Evolutionary conservation across 352 stramenopile genomes (phyloP).

Genomic region (Phytophthora sp.): DNA sequence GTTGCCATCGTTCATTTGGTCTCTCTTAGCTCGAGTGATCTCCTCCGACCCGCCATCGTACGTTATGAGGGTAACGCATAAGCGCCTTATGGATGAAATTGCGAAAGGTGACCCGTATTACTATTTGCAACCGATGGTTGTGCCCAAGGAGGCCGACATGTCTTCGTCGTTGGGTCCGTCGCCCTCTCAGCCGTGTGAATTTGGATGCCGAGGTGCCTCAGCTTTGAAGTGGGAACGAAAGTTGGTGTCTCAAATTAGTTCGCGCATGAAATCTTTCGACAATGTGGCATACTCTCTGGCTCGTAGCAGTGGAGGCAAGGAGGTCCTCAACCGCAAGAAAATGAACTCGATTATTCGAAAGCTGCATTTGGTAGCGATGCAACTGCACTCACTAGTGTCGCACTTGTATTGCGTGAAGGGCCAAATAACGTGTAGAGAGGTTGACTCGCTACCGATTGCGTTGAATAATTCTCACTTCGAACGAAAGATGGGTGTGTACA

Average conservation of each 20-base stretch:
- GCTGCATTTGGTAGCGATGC: conserved; percentile 76
- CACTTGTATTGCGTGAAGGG: conserved; percentile 75
- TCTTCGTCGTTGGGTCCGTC: conserved; percentile 19
- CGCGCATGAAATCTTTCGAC: conserved; percentile 83
- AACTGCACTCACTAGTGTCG: conserved; percentile 73
- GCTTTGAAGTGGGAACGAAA: conserved; percentile 73
- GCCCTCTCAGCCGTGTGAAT: conserved; percentile 43
- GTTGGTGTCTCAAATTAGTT: conserved; percentile 76
- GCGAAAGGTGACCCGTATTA: conserved; percentile 77
- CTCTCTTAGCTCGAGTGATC: conserved; percentile 51
- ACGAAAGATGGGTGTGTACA: conserved; percentile 80
- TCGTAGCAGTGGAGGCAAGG: conserved; percentile 55
- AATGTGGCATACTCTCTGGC: conserved; percentile 77
- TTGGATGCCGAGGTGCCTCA: conserved; percentile 56
- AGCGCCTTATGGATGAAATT: conserved; percentile 67
- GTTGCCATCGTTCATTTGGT: conserved; percentile 44
- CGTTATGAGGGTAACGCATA: conserved; percentile 69
- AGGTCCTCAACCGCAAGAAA: conserved; percentile 78
- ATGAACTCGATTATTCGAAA: conserved; percentile 86
- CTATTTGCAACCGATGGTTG: conserved; percentile 53
- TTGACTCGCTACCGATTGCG: conserved; percentile 59
- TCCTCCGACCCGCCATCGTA: conserved; percentile 58
- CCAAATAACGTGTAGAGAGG: conserved; percentile 53
- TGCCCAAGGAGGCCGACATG: conserved; percentile 18
- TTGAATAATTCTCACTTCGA: conserved; percentile 80